Evolutionary conservation across 257 asterid genomes (phyloP), one percentile per base, ranked within the genome.

Genomic region (Dorcoceras hygrometricum): DNA sequence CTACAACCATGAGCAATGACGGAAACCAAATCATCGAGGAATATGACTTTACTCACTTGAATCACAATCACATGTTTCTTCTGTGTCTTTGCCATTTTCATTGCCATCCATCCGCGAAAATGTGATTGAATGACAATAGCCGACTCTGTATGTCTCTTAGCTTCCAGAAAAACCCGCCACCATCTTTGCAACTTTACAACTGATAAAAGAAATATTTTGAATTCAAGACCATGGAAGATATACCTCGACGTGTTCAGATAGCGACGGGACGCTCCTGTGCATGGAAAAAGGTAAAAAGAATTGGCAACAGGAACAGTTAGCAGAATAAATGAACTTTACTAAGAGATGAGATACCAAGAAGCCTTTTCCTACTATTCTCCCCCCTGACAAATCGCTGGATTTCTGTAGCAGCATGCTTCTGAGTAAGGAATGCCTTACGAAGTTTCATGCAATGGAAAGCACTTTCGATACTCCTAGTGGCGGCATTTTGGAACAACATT

Each of bases 351-450:
- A 62, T 72, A 87, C 97, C 95, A 59, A 83, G 67, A 76, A 84
- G 82, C 79, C 89, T 80, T 79, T 82, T 89, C 82, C 96, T 82
- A 66, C 81, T 75, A 63, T 50, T 79, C 64, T 80, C 80, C 36
- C 96, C 97, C 79, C 96, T 82, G 57, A 87, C 70, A 71, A 83
- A 82, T 57, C 86, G 63, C 77, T 92, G 98, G 27, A 92, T 79
- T 51, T 79, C 86, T 72, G 57, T 62, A 54, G 87, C 88, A 57
- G 95, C 90, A 20, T 51, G 69, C 73, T 77, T 83, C 26, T 69
- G 83, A 63, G 73, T 64, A 71, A 77, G 26, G 69, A 78, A 89
- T 64, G 75, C 70, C 64, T 73, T 70, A 53, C 59, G 72, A 57
- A 74, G 74, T 69, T 57, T 85, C 88, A 78, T 77, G 80, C 76